Evolutionary conservation across 306 rosid genomes (phyloP), one percentile per base, ranked within the genome.

Genomic region (Pyrus communis): DNA sequence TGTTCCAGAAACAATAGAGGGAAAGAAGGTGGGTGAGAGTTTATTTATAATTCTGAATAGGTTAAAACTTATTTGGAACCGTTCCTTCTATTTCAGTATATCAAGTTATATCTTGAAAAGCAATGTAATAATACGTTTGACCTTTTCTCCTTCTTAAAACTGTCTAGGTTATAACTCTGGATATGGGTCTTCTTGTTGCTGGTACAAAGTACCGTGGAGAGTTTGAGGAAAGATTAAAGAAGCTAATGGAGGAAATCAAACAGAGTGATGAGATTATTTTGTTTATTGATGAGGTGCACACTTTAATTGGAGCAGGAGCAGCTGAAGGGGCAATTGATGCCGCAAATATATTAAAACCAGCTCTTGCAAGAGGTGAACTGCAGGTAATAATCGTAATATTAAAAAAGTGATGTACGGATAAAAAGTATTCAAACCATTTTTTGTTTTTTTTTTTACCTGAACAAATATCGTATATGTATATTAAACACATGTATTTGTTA

Each of bases 181-280:
- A 93, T 82, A 93, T 93, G 98, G 98, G 98, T 71, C 94, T 93
- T 71, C 97, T 93, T 49, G 98, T 93, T 13, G 98, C 98, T 55
- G 98, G 98, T 76, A 93, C 98, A 67, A 93, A 93, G 83, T 93
- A 93, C 75, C 98, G 98, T 90, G 98, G 98, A 80, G 98, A 93
- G 86, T 94, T 91, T 80, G 98, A 94, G 85, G 98, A 94, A 83
- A 89, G 98, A 64, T 73, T 94, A 62, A 94, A 94, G 90, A 91
- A 92, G 79, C 91, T 94, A 12, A 94, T 94, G 97, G 98, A 94
- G 84, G 98, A 94, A 89, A 89, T 94, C 67, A 92, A 92, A 75
- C 98, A 94, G 87, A 94, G 91, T 85, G 98, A 92, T 58, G 98
- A 94, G 80, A 92, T 92, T 64, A 94, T 94, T 69, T 92, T 94